phyloP scores from a whole-genome alignment of 2,329 filamentous ascomycete species.

The Talaromyces sp. region DNA sequence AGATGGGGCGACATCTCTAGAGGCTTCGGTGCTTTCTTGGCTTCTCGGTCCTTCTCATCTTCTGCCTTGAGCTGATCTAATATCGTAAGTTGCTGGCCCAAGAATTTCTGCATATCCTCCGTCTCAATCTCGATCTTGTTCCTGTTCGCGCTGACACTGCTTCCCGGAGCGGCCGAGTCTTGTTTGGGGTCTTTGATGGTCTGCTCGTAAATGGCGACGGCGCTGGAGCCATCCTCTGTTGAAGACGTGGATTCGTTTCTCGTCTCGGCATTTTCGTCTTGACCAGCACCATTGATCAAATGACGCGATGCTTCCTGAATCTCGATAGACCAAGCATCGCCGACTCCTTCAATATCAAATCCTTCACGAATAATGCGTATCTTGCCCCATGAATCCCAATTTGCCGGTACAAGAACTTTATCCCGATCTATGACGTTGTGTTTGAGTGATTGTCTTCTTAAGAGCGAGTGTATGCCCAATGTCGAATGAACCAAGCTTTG shows the following conservation, averaged over 20 bases:
- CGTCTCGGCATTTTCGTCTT: slow-evolving; percentile 25
- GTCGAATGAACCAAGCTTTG: slow-evolving; percentile 79
- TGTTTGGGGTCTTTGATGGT: slow-evolving; percentile 72
- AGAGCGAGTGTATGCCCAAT: slow-evolving; percentile 76
- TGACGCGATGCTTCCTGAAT: slow-evolving; percentile 54
- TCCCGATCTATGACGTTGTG: slow-evolving; percentile 91
- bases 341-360: slow-evolving; percentile 85
- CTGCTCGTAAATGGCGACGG: slow-evolving; percentile 71
- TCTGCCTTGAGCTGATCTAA: slow-evolving; percentile 63
- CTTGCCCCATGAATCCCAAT: slow-evolving; percentile 99
- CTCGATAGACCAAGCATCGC: slow-evolving; percentile 79
- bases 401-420: slow-evolving; percentile 89
- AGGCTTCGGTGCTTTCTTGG: slow-evolving; percentile 32
- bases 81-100: slow-evolving; percentile 68
- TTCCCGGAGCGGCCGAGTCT: slow-evolving; percentile 54
- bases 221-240: slow-evolving; percentile 49
- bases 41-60: slow-evolving; percentile 46
- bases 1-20: slow-evolving; percentile 34
- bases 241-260: slow-evolving; percentile 25
- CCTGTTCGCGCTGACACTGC: slow-evolving; percentile 45
- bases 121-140: slow-evolving; percentile 58
- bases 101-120: slow-evolving; percentile 73
- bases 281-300: slow-evolving; percentile 23
- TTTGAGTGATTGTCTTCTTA: slow-evolving; percentile 74
- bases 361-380: slow-evolving; percentile 86